Conservation (phyloP, 2,329 filamentous ascomycete genomes). For the Lecanicillium sp. region DNA sequence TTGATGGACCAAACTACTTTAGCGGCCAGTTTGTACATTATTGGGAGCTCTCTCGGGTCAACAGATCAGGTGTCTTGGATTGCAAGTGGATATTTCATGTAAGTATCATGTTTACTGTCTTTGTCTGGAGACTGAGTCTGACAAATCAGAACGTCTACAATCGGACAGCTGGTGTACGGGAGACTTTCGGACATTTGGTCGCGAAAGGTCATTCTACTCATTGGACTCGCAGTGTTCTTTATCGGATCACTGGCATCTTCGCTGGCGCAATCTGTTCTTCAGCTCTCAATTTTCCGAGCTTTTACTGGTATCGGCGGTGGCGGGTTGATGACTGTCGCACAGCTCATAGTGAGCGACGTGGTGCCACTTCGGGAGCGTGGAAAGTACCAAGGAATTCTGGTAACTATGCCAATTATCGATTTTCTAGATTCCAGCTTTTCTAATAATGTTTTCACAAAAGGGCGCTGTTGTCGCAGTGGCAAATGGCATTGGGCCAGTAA, state of each 20-base stretch:
- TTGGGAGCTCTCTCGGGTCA: conserved; percentile 41
- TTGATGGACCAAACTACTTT: conserved; percentile 52
- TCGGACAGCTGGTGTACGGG: conserved; percentile 38
- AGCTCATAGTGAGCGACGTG: conserved; percentile 64
- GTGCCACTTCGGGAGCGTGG: conserved; percentile 62
- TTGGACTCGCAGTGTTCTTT: conserved; percentile 33
- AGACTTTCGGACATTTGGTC: conserved; percentile 39
- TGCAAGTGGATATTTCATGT: conserved; percentile 49
- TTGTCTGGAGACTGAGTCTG: not conserved
- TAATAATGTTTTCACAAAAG: conserved; percentile 12
- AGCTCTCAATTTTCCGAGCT: conserved; percentile 32
- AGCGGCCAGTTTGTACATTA: conserved; percentile 45
- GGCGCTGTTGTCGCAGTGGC: conserved; percentile 44
- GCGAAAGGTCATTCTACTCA: conserved; percentile 31
- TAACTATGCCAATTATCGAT: conserved; percentile 13
- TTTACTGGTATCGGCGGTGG: conserved; percentile 55
- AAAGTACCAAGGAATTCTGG: conserved; percentile 59
- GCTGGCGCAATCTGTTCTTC: conserved; percentile 28
- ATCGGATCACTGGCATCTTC: conserved; percentile 35
- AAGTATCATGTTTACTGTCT: conserved; percentile 13
- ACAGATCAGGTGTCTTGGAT: conserved; percentile 46
- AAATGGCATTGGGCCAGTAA: conserved; percentile 46
- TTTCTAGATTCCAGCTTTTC: too few relatives aligned
- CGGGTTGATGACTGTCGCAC: conserved; percentile 62
- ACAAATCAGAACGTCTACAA: conserved; percentile 30